Evolutionary conservation across 176 grass and related monocot species (phyloP).

Genomic region (Aegilops umbellulata): DNA sequence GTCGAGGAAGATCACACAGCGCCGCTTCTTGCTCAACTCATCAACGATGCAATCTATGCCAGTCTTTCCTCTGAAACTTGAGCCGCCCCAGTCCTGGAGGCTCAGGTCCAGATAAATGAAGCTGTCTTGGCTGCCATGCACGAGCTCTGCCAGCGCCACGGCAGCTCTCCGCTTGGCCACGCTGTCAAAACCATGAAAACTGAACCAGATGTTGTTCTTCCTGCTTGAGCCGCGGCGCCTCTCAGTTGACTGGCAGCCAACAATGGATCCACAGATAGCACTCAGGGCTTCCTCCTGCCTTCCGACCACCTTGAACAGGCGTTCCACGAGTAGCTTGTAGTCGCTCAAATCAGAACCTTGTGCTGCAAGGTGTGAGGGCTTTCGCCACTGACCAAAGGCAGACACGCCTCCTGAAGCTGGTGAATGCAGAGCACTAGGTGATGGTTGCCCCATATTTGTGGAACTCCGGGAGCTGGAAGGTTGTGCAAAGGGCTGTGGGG

Average conservation of each 20-base stretch:
- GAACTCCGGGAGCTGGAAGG: constrained; percentile 26
- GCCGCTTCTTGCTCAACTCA: constrained; percentile 67
- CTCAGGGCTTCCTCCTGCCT: constrained; percentile 85
- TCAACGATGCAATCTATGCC: constrained; percentile 64
- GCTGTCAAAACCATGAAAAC: constrained; percentile 72
- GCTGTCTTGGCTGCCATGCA: constrained; percentile 60
- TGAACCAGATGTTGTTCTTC: constrained; percentile 82
- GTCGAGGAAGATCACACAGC: constrained; percentile 70
- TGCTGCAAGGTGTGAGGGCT: constrained; percentile 22
- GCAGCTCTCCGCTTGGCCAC: constrained; percentile 62
- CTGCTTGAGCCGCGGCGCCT: constrained; percentile 40
- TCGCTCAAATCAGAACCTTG: constrained; percentile 52
- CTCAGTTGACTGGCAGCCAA: constrained; percentile 32
- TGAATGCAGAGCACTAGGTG: constrained; percentile 32
- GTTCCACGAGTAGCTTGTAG: constrained; percentile 66
- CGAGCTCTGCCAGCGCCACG: constrained; percentile 66
- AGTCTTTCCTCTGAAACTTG: constrained; percentile 63
- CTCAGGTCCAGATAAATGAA: constrained; percentile 70
- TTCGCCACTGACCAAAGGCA: constrained; percentile 56
- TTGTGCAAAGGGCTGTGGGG: constrained; percentile 23
- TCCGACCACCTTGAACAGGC: constrained; percentile 68
- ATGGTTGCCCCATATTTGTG: constrained; percentile 26
- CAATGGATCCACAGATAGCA: constrained; percentile 53
- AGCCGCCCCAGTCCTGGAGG: constrained; percentile 37
- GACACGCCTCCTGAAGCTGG: constrained; percentile 32